A percentile compares a stretch with the other conserved stretches of the same genome.
phyloP scores from a whole-genome alignment of 2,329 filamentous ascomycete species.

The Mycosphaerelloides madeirae region DNA sequence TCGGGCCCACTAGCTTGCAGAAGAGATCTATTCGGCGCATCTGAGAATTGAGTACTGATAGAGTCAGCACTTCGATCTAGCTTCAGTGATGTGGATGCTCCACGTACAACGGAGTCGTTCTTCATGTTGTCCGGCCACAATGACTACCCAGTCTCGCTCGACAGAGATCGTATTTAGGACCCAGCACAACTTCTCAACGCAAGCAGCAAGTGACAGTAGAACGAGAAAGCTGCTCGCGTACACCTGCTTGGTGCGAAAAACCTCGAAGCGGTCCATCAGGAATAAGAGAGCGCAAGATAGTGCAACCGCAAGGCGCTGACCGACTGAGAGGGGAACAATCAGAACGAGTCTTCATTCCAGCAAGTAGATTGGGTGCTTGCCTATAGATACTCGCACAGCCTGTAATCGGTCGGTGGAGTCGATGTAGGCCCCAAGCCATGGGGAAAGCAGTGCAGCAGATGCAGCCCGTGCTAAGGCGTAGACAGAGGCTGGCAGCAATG shows the following conservation, averaged over 20 bases:
- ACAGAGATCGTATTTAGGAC: conserved; percentile 64
- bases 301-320: conserved; percentile 25
- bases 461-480: conserved; percentile 61
- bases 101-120: conserved; percentile 18
- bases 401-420: conserved; percentile 47
- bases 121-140: conserved; percentile 44
- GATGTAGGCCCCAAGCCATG: conserved; percentile 55
- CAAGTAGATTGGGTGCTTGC: conserved; percentile 9
- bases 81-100: too few species aligned
- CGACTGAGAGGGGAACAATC: conserved; percentile 16
- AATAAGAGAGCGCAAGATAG: conserved; percentile 22
- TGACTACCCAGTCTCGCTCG: conserved; percentile 64
- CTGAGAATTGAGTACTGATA: conserved; percentile 49
- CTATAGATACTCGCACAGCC: conserved; percentile 39
- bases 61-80: too few species aligned
- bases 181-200: conserved; percentile 63
- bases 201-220: conserved; percentile 52
- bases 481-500: conserved; percentile 62
- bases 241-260: conserved; percentile 4
- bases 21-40: conserved; percentile 58
- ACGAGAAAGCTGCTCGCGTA: conserved; percentile 26
- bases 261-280: conserved; percentile 6
- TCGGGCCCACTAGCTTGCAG: conserved; percentile 54
- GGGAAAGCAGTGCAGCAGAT: conserved; percentile 56
- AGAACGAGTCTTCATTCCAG: conserved; percentile 1